Conservation (phyloP, 768 basidiomycete species). For the Lactifluus rugatus region DNA sequence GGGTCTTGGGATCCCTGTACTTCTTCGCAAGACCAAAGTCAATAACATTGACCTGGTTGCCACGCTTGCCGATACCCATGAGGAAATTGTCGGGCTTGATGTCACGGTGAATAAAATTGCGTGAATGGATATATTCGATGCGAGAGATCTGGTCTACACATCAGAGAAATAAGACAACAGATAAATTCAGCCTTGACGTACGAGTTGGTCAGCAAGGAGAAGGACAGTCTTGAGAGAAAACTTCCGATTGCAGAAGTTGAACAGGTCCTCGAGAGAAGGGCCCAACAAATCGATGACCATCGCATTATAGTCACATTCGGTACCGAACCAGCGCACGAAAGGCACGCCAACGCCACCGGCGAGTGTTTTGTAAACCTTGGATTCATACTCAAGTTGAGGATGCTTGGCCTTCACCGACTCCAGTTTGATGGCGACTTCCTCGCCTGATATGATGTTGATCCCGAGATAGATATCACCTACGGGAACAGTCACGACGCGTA, state of each 20-base stretch:
- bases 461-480: constrained; percentile 98
- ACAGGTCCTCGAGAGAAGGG: constrained; percentile 82
- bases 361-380: constrained; percentile 92
- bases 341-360: constrained; percentile 98
- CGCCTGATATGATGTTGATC: constrained; percentile 99
- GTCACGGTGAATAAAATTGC: constrained; percentile 95
- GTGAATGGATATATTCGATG: constrained; percentile 98
- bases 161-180: background rate
- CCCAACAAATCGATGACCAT: constrained; percentile 98
- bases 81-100: constrained; percentile 99
- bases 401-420: constrained; percentile 99
- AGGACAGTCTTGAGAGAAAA: constrained; percentile 96
- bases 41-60: constrained; percentile 98
- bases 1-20: constrained; percentile 99
- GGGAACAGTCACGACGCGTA: background rate
- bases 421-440: constrained; percentile 99
- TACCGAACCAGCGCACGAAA: constrained; percentile 92
- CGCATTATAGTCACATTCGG: constrained; percentile 98
- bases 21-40: constrained; percentile 99
- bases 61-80: constrained; percentile 99
- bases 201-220: constrained; percentile 92
- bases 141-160: constrained; percentile 69
- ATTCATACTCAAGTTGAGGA: constrained; percentile 99
- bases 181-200: constrained; percentile 31
- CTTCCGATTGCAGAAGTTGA: constrained; percentile 96